Conservation (phyloP, 1,284 basidiomycete species). For the Sanghuangporus weigelae region DNA sequence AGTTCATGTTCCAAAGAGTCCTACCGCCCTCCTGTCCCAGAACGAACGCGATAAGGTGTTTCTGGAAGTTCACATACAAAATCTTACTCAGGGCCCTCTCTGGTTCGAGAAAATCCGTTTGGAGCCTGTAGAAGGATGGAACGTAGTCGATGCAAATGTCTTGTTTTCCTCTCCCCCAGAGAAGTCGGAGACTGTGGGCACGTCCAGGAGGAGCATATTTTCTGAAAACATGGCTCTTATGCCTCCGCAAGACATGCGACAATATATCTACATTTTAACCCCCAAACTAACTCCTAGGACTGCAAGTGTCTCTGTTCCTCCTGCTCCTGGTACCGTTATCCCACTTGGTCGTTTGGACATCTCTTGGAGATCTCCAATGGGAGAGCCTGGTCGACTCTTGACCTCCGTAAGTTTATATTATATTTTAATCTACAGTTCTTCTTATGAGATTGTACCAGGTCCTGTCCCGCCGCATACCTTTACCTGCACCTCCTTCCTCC, state of each 20-base stretch:
- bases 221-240: slow-evolving; percentile 61
- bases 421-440: not conserved
- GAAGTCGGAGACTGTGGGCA: slow-evolving; percentile 20
- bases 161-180: not conserved
- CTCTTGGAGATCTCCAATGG: slow-evolving; percentile 74
- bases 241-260: slow-evolving; percentile 75
- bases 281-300: slow-evolving; percentile 38
- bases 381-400: slow-evolving; percentile 75
- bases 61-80: slow-evolving; percentile 85
- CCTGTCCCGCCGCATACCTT: slow-evolving; percentile 66
- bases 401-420: slow-evolving; percentile 49
- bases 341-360: slow-evolving; percentile 80
- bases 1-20: slow-evolving; percentile 69
- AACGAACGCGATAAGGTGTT: slow-evolving; percentile 73
- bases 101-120: slow-evolving; percentile 73
- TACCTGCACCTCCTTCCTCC: slow-evolving; percentile 32
- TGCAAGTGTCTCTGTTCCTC: slow-evolving; percentile 40
- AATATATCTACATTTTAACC: slow-evolving; percentile 78
- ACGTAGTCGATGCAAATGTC: slow-evolving; percentile 49
- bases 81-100: slow-evolving; percentile 71
- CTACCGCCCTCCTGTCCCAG: slow-evolving; percentile 58
- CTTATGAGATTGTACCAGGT: slow-evolving; percentile 34
- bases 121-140: slow-evolving; percentile 69
- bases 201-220: slow-evolving; percentile 40
- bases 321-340: slow-evolving; percentile 63